phyloP scores from a whole-genome alignment of 345 rosid genomes.

The Gossypium anomalum region DNA sequence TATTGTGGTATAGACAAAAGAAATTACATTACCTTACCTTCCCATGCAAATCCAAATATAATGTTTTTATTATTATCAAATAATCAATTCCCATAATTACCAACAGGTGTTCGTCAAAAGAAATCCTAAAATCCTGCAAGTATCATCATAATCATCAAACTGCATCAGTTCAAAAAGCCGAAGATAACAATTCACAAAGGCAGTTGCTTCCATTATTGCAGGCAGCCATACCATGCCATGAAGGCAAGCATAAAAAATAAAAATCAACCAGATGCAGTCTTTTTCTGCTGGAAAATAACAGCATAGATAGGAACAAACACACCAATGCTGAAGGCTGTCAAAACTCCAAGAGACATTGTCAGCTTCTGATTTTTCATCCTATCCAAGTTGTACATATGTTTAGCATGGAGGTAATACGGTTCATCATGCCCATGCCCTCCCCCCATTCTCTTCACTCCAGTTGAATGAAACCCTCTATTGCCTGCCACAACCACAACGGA shows the following conservation, averaged over 20 bases:
- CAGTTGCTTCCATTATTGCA: conserved; percentile 21
- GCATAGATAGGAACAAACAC: conserved; percentile 77
- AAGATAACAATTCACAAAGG: not conserved
- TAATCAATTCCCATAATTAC: conserved; percentile 2
- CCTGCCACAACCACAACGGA: conserved; percentile 24
- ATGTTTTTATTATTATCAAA: not conserved
- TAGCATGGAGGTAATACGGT: conserved; percentile 77
- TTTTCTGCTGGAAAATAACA: conserved; percentile 91
- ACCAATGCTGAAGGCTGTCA: conserved; percentile 88
- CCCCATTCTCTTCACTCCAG: conserved; percentile 63
- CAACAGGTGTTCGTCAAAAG: not conserved
- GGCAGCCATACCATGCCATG: not conserved
- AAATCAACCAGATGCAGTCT: conserved; percentile 67
- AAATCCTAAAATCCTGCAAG: not conserved
- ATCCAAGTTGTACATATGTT: conserved; percentile 98
- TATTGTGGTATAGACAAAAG: not conserved
- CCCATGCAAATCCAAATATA: not conserved
- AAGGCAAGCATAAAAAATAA: conserved; percentile 17
- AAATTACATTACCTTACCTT: not conserved
- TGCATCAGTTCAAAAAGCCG: conserved; percentile 7
- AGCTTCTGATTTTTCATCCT: conserved; percentile 76
- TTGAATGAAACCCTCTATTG: conserved; percentile 50
- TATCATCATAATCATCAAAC: not conserved
- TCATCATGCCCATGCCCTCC: conserved; percentile 31
- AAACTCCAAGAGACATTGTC: conserved; percentile 79